Conservation (phyloP, 139 green algal species). For the Volvox reticuliferus region DNA sequence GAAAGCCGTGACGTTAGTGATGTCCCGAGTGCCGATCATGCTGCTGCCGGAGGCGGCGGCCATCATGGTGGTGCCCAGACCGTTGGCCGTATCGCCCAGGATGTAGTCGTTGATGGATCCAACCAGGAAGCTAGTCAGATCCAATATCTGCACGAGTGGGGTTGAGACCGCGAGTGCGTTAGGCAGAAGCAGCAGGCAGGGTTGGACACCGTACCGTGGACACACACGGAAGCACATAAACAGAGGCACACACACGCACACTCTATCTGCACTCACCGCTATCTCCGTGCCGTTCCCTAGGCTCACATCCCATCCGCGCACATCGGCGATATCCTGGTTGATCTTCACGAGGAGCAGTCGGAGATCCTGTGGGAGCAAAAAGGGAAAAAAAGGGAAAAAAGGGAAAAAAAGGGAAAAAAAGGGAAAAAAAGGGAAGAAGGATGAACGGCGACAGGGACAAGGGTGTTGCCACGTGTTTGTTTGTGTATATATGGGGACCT, state of each 20-base stretch:
- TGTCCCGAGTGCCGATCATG: neutral
- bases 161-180: no score
- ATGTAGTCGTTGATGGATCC: neutral
- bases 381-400: neutral
- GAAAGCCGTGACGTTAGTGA: neutral
- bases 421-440: neutral
- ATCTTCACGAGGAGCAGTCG: neutral
- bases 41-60: neutral
- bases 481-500: neutral
- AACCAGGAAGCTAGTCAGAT: neutral
- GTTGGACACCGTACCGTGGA: neutral
- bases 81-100: neutral
- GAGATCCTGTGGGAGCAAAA: neutral
- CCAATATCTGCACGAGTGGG: neutral
- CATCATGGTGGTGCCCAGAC: neutral
- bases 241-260: neutral
- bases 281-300: neutral
- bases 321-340: neutral
- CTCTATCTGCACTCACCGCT: neutral
- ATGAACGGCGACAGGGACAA: no score
- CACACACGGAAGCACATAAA: neutral
- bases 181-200: neutral
- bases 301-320: neutral
- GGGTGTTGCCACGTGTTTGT: neutral
- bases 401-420: neutral